Evolutionary conservation across 1,139 yeast species (phyloP).

Genomic region (Candida sojae): DNA sequence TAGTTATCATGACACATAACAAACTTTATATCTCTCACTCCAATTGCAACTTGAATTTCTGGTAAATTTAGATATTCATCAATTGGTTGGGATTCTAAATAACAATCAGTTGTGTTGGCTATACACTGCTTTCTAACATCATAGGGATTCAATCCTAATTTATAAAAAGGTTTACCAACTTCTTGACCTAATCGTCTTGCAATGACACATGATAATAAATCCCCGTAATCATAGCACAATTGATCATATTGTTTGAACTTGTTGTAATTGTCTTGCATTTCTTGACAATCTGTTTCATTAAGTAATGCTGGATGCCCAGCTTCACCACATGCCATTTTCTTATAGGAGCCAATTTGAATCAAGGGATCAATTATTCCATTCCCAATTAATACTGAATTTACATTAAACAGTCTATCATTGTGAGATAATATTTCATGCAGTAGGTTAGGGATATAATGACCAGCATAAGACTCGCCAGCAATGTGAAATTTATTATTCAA

Average conservation of each 20-base stretch:
- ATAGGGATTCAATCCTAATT: neutral
- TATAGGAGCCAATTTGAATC: conserved; percentile 66
- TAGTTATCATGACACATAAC: conserved; percentile 85
- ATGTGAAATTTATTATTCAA: conserved; percentile 64
- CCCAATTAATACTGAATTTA: conserved; percentile 74
- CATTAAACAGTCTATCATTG: conserved; percentile 66
- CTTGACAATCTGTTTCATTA: neutral
- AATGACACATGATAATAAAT: neutral
- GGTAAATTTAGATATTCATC: conserved; percentile 37
- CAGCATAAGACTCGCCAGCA: conserved; percentile 88
- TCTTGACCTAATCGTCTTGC: neutral
- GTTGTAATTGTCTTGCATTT: neutral
- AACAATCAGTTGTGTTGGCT: conserved; percentile 44
- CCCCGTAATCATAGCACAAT: neutral
- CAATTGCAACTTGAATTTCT: conserved; percentile 67
- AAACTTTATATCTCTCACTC: conserved; percentile 70
- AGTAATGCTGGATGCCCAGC: conserved; percentile 60
- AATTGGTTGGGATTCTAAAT: conserved; percentile 37
- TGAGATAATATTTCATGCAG: conserved; percentile 66
- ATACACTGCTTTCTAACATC: neutral
- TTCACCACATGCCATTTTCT: conserved; percentile 83
- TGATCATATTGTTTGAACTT: neutral
- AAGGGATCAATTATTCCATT: conserved; percentile 82
- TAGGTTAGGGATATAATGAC: conserved; percentile 84
- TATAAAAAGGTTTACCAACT: neutral